phyloP scores from a whole-genome alignment of 495 filamentous ascomycete species.

The Neurospora cerealis region DNA sequence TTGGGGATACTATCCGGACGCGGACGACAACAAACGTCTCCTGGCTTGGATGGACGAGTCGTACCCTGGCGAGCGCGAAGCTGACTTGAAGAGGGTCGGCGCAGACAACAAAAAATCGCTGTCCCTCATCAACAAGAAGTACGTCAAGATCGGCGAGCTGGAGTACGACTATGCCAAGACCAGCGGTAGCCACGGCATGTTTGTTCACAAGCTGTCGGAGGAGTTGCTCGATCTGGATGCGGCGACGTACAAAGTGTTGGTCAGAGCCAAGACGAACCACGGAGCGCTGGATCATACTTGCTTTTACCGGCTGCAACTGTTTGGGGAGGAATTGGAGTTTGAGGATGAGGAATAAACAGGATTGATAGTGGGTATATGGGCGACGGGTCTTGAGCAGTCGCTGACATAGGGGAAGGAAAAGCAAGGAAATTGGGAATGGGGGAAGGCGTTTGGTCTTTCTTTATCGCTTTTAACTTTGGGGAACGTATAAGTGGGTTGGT shows the following conservation, averaged over 20 bases:
- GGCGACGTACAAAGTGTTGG: slow-evolving; percentile 31
- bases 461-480: neutral
- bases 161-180: slow-evolving; percentile 33
- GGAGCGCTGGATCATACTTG: slow-evolving; percentile 47
- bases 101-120: slow-evolving; percentile 5
- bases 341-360: neutral
- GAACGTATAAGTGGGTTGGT: neutral
- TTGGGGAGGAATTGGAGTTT: slow-evolving; percentile 29
- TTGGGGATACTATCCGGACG: slow-evolving; percentile 38
- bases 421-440: neutral
- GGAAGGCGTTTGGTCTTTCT: neutral
- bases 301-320: slow-evolving; percentile 49
- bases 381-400: neutral
- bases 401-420: neutral
- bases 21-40: slow-evolving; percentile 16
- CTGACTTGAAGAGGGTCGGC: neutral
- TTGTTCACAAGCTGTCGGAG: slow-evolving; percentile 38
- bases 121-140: slow-evolving; percentile 18
- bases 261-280: slow-evolving; percentile 45
- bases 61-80: slow-evolving; percentile 12
- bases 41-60: slow-evolving; percentile 19
- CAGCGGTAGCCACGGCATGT: slow-evolving; percentile 23
- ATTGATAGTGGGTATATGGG: neutral
- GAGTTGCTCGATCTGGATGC: slow-evolving; percentile 26
- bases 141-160: slow-evolving; percentile 43